A percentile compares a stretch with the other conserved stretches of the same genome.
These are phyloP conservation scores for Ganoderma resinaceum DNA, from an alignment of 1,284 basidiomycete genomes.

Conservation along the genomic window DNA sequence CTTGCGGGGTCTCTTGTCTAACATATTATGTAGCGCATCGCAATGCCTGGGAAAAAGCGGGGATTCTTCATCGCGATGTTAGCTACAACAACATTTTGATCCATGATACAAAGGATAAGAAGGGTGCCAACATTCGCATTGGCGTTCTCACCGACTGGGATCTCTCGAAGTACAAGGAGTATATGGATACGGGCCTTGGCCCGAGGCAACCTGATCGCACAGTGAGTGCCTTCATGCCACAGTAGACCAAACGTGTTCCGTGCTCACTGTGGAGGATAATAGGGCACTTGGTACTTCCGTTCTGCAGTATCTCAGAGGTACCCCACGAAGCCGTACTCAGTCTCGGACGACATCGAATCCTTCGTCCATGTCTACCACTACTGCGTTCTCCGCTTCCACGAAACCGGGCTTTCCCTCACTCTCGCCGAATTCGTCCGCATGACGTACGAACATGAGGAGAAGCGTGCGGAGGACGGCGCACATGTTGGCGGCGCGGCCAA, in stretches of 20 bases:
- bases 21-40: slow-evolving; percentile 16
- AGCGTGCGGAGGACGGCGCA: too few relatives aligned
- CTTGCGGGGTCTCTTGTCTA: background rate
- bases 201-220: background rate
- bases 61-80: slow-evolving; percentile 30
- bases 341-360: too few relatives aligned
- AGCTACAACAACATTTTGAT: slow-evolving; percentile 29
- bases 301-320: too few relatives aligned
- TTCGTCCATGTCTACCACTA: too few relatives aligned
- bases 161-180: slow-evolving; percentile 14
- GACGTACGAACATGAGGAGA: too few relatives aligned
- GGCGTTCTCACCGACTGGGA: slow-evolving; percentile 32
- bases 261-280: background rate
- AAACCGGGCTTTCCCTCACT: too few relatives aligned
- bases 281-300: slow-evolving; percentile 30
- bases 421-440: too few relatives aligned
- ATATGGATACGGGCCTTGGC: background rate
- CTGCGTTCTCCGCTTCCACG: too few relatives aligned
- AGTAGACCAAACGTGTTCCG: too few relatives aligned
- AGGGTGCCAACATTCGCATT: background rate
- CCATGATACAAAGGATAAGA: background rate
- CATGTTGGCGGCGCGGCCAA: too few relatives aligned
- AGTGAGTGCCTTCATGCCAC: background rate
- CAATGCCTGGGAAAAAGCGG: slow-evolving; percentile 19
- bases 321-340: too few relatives aligned